Conservation (phyloP, 495 filamentous ascomycete genomes). For the Tuber aestivum region DNA sequence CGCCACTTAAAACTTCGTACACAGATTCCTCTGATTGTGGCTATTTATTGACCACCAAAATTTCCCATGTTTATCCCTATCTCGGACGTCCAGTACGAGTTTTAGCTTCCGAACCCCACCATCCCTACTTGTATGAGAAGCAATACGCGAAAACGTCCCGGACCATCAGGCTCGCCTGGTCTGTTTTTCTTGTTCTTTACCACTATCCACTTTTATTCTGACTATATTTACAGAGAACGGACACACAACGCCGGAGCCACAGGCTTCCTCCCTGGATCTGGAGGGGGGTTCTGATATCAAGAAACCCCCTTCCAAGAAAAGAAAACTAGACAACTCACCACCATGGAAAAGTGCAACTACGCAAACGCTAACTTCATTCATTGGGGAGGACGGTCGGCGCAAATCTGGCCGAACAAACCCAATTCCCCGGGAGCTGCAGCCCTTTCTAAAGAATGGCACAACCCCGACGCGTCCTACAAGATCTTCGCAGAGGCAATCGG, state of each 20-base stretch:
- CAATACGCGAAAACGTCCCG: slow-evolving; percentile 41
- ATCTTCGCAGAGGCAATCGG: slow-evolving; percentile 40
- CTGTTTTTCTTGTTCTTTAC: slow-evolving; percentile 9
- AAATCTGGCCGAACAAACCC: slow-evolving; percentile 80
- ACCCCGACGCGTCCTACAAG: slow-evolving; percentile 49
- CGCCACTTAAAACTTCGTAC: slow-evolving; percentile 28
- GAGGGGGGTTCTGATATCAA: slow-evolving; percentile 41
- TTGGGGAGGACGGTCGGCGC: slow-evolving; percentile 70
- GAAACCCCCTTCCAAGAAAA: slow-evolving; percentile 57
- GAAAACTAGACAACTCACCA: slow-evolving; percentile 65
- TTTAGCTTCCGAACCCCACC: slow-evolving; percentile 25
- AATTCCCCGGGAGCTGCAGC: slow-evolving; percentile 63
- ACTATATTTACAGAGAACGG: slow-evolving; percentile 21
- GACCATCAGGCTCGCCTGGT: slow-evolving; percentile 36
- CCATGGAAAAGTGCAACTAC: slow-evolving; percentile 88
- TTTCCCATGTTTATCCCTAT: slow-evolving; percentile 39
- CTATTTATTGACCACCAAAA: slow-evolving; percentile 32
- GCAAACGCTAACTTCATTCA: slow-evolving; percentile 79
- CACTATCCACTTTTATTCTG: slow-evolving; percentile 20
- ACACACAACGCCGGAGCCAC: slow-evolving; percentile 25
- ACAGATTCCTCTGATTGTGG: slow-evolving; percentile 13
- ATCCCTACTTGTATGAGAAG: slow-evolving; percentile 35
- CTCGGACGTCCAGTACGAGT: slow-evolving; percentile 36
- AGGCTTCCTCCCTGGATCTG: slow-evolving; percentile 3
- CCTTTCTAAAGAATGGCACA: slow-evolving; percentile 54